phyloP scores from a whole-genome alignment of 2,329 filamentous ascomycete genomes.

The Fusarium sp. region DNA sequence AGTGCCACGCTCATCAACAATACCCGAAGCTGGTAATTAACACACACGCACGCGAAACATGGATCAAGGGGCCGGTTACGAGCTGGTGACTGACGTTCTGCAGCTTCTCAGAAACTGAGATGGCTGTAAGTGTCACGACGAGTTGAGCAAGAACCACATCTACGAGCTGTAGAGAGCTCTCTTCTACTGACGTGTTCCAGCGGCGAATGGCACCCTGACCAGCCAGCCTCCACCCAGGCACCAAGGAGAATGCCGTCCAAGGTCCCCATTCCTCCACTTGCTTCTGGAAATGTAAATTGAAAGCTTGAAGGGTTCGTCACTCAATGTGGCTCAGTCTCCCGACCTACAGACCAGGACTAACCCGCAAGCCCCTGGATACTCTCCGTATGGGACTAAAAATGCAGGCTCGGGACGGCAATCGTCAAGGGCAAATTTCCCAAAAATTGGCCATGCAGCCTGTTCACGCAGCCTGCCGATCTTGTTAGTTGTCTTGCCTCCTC shows the following conservation, averaged over 20 bases:
- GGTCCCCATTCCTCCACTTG: not conserved
- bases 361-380: conserved; percentile 1
- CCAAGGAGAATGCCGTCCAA: not conserved
- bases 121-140: not conserved
- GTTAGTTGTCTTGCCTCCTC: not conserved
- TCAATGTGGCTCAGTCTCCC: conserved; percentile 16
- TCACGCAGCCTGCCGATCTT: not conserved
- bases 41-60: conserved; percentile 9
- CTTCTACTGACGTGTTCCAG: not conserved
- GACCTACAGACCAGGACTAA: conserved; percentile 5
- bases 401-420: not conserved
- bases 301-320: not conserved
- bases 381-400: not conserved
- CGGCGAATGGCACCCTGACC: not conserved
- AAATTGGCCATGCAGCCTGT: not conserved
- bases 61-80: conserved; percentile 7
- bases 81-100: conserved; percentile 21
- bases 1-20: conserved; percentile 17
- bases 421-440: not conserved
- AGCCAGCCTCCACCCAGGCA: not conserved
- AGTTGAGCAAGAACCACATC: not conserved
- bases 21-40: not conserved
- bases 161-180: not conserved
- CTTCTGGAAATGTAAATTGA: not conserved
- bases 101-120: not conserved